These are phyloP conservation scores for Leptodermis oblonga DNA, from an alignment of 257 asterid genomes.

Conservation along the genomic window DNA sequence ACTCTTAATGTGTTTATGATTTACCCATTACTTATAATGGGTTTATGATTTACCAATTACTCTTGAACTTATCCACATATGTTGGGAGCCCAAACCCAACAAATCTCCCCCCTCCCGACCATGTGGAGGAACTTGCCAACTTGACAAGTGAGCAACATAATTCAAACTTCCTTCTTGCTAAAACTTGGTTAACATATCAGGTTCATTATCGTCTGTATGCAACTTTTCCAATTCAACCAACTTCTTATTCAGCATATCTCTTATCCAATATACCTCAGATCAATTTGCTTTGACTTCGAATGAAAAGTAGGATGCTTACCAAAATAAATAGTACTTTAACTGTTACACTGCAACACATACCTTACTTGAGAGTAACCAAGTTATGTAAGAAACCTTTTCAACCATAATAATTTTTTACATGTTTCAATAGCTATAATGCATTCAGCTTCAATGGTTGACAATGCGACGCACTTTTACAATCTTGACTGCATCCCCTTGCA, in stretches of 20 bases:
- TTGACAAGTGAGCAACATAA: not conserved
- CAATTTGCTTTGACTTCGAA: conserved; percentile 11
- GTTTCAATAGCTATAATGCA: not conserved
- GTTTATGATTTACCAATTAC: too few relatives aligned
- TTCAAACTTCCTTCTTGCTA: not conserved
- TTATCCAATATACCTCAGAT: conserved; percentile 2
- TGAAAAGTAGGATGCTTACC: too few relatives aligned
- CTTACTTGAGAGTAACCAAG: not conserved
- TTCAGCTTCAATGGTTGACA: not conserved
- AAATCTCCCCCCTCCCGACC: too few relatives aligned
- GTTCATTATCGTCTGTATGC: not conserved
- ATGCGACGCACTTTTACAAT: not conserved
- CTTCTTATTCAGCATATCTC: not conserved
- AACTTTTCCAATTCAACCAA: not conserved
- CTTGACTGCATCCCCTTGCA: not conserved
- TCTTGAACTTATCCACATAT: too few relatives aligned
- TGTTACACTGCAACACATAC: not conserved
- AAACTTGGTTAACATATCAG: conserved; percentile 6
- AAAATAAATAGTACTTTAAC: conserved; percentile 11
- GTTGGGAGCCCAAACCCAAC: too few relatives aligned
- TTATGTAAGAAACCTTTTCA: too few relatives aligned
- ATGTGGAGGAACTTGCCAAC: not conserved
- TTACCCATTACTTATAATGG: too few relatives aligned
- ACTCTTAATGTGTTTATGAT: too few relatives aligned
- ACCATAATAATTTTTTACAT: not conserved